Conservation (phyloP, 1,139 yeast species). For the Kurtzmaniella quercitrusa region DNA sequence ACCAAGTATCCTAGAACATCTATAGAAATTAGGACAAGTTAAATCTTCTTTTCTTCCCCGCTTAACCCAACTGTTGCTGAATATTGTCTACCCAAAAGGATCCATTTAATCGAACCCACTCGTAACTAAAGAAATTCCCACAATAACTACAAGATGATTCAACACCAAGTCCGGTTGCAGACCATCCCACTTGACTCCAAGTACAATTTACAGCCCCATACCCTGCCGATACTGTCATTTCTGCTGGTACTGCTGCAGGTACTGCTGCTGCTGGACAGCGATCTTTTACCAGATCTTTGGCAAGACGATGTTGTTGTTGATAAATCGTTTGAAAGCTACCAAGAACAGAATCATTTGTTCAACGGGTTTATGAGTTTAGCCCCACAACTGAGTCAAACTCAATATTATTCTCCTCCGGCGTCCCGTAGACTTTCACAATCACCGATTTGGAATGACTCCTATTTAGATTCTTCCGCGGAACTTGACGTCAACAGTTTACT, state of each 20-base stretch:
- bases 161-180: conserved; percentile 5
- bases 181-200: conserved; percentile 4
- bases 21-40: background rate
- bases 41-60: background rate
- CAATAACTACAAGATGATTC: conserved; percentile 5
- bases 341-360: background rate
- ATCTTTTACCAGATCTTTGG: conserved; percentile 8
- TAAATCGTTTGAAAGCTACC: background rate
- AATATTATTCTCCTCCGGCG: background rate
- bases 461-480: background rate
- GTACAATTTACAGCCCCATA: background rate
- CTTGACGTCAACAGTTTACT: background rate
- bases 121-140: too few relatives aligned
- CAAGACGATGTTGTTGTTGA: background rate
- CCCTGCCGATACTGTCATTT: conserved; percentile 7
- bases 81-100: too few relatives aligned
- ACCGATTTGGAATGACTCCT: conserved; percentile 1
- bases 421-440: background rate
- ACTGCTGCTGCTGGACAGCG: conserved; percentile 5
- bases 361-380: background rate
- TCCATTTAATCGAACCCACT: too few relatives aligned
- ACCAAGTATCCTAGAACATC: background rate
- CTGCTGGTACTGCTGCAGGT: conserved; percentile 1
- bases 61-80: too few relatives aligned
- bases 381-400: background rate